phyloP scores from a whole-genome alignment of 2,329 filamentous ascomycete genomes.

The Metarhizium rileyi region DNA sequence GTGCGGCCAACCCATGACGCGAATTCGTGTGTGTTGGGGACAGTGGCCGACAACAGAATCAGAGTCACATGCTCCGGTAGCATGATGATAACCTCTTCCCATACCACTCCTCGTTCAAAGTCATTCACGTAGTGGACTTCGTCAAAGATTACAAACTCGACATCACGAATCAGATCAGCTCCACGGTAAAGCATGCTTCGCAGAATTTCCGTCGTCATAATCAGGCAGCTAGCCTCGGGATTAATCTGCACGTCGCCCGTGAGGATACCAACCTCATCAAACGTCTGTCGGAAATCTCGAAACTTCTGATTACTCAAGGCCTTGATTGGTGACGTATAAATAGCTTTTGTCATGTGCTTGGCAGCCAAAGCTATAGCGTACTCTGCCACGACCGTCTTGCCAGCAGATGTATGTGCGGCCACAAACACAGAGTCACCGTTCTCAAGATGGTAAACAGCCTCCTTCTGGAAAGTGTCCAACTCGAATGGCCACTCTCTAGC shows the following conservation, averaged over 20 bases:
- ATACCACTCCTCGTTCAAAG: slow-evolving; percentile 88
- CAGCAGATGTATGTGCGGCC: slow-evolving; percentile 92
- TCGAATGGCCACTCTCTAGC: slow-evolving; percentile 95
- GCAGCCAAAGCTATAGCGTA: slow-evolving; percentile 93
- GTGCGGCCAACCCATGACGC: slow-evolving; percentile 97
- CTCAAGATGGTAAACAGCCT: slow-evolving; percentile 95
- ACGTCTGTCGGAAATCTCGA: slow-evolving; percentile 79
- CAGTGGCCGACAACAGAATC: slow-evolving; percentile 89
- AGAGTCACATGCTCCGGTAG: slow-evolving; percentile 92
- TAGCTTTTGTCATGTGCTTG: slow-evolving; percentile 99
- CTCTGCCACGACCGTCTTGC: slow-evolving; percentile 96
- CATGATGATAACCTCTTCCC: slow-evolving; percentile 99
- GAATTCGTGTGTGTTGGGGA: slow-evolving; percentile 95
- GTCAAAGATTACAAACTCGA: slow-evolving; percentile 98
- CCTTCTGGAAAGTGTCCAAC: slow-evolving; percentile 95
- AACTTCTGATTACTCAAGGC: slow-evolving; percentile 98
- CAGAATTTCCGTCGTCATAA: slow-evolving; percentile 98
- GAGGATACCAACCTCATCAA: slow-evolving; percentile 93
- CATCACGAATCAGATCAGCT: slow-evolving; percentile 89
- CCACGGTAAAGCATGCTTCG: slow-evolving; percentile 97
- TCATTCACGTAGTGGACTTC: slow-evolving; percentile 99
- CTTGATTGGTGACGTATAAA: slow-evolving; percentile 98
- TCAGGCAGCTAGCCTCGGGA: slow-evolving; percentile 92
- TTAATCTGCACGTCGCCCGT: slow-evolving; percentile 98
- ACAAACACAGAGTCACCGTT: slow-evolving; percentile 97